Evolutionary conservation across 176 grass and related monocot genomes (phyloP), one percentile per base, ranked within the genome.

Genomic region (Coix lacrymajobi): DNA sequence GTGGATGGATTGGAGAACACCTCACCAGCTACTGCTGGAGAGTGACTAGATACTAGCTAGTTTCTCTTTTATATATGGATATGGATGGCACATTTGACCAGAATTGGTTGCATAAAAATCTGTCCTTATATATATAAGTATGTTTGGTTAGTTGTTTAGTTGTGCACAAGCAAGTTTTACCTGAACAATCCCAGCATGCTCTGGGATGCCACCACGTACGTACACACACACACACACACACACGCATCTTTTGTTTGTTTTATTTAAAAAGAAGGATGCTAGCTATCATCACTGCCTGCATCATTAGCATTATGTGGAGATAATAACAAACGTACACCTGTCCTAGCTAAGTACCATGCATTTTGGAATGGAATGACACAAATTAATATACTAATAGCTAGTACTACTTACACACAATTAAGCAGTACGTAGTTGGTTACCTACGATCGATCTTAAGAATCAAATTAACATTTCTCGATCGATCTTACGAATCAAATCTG

Each of bases 301-400:
- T 29, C 6, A 11, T 79, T 11, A 62, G 82, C 81, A 46, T 71
- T 49, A 4, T 52, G 3, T 68, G 46, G 34, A 73, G 14, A 9
- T 52, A 57, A 24, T n/a, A n/a, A n/a, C n/a, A n/a, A n/a, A n/a
- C n/a, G n/a, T n/a, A 77, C 85, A 71, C 31, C 85, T 77, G 72
- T 49, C 17, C 10, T 4, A 12, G 5, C 7, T 52, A 24, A 3
- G 0, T 57, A 19, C 5, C 19, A n/a, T n/a, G n/a, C n/a, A 0
- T 45, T 61, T 41, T 43, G 60, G 75, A 71, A 32, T 43, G 60
- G 75, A 71, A 32, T 32, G 40, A 65, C 67, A 5, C 8, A 32
- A 8, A 72, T 2, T n/a, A 60, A 26, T 60, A 60, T 26, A 60
- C 56, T 60, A 60, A 4, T 60, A 11, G 22, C n/a, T 30, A 40